Evolutionary conservation across 495 filamentous ascomycete genomes (phyloP).

Genomic region (Tetracladium setigerum): DNA sequence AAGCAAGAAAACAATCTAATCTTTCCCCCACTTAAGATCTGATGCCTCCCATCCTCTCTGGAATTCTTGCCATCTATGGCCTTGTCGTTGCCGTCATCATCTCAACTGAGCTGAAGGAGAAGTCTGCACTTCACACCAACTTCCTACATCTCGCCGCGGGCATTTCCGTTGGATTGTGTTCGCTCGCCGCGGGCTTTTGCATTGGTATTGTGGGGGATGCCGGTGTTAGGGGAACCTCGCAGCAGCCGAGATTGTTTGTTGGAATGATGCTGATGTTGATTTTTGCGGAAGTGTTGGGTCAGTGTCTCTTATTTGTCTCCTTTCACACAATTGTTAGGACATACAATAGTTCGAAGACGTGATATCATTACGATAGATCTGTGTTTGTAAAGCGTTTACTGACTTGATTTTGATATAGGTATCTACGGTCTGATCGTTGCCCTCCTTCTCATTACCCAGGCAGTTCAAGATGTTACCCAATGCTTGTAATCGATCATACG

Average conservation of each 20-base stretch:
- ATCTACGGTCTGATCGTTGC: conserved; percentile 16
- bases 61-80: conserved; percentile 63
- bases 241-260: conserved; percentile 81
- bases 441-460: conserved; percentile 6
- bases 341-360: too few relatives aligned
- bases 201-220: conserved; percentile 89
- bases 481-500: neutral
- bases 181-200: conserved; percentile 80
- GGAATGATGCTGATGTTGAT: conserved; percentile 95
- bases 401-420: neutral
- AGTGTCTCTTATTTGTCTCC: conserved; percentile 56
- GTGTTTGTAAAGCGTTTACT: too few relatives aligned
- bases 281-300: conserved; percentile 84
- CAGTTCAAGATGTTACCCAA: neutral
- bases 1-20: conserved; percentile 32
- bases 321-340: too few relatives aligned
- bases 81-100: conserved; percentile 42
- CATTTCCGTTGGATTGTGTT: conserved; percentile 37
- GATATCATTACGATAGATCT: too few relatives aligned
- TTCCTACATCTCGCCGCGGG: conserved; percentile 41
- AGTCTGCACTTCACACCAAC: conserved; percentile 36
- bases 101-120: conserved; percentile 33
- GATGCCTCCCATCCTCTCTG: conserved; percentile 64
- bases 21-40: conserved; percentile 47
- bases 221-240: conserved; percentile 79